Base-by-base conservation (phyloP, 1,284 basidiomycete species). In the Ceratobasidium sp. region DNA sequence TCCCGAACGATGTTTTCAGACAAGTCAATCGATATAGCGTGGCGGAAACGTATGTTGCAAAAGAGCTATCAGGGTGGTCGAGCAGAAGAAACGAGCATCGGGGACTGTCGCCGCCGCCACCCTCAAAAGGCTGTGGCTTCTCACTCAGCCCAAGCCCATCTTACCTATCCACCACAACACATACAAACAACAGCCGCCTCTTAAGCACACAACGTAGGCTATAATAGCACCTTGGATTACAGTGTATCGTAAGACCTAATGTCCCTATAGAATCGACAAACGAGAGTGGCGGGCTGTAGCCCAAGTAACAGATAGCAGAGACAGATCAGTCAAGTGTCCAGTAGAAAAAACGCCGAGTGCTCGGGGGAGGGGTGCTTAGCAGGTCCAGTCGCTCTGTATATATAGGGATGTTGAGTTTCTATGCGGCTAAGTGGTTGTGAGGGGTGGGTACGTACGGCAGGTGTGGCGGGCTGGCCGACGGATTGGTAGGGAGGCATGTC, bases 401-500 rank as follows among this genome's bases (percentile, higher is more conserved):
- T 21, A 50, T 11, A 21, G 16, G n/a, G 21, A 32, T 30, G 28
- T 23, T 64, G 18, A 67, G 46, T 35, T 38, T 21, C 28, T 6
- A 52, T 13, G 30, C 18, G 28, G 21, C n/a, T 41, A 28, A 52
- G 54, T 13, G 26, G n/a, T 35, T 38, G 21, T 23, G 13, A 58
- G 57, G 55, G 28, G n/a, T 11, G 35, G 35, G n/a, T n/a, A 71
- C 67, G 18, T 50, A 71, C 67, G 18, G 58, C 55, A n/a, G 26
- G 67, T 5, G n/a, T 38, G 63, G 46, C 30, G 26, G 67, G 67
- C n/a, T 35, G 11, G 21, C 14, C 49, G 43, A 57, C 47, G 43
- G 43, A 57, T 38, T 66, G 72, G 47, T 73, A 73, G 26, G 59
- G 41, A n/a, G 72, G 61, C 32, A 44, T 47, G 26, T 46, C 38